A percentile compares a stretch with the other conserved stretches of the same genome.
Evolutionary conservation across 2,329 filamentous ascomycete genomes (phyloP).

Genomic region (Penicillium brasilianum): DNA sequence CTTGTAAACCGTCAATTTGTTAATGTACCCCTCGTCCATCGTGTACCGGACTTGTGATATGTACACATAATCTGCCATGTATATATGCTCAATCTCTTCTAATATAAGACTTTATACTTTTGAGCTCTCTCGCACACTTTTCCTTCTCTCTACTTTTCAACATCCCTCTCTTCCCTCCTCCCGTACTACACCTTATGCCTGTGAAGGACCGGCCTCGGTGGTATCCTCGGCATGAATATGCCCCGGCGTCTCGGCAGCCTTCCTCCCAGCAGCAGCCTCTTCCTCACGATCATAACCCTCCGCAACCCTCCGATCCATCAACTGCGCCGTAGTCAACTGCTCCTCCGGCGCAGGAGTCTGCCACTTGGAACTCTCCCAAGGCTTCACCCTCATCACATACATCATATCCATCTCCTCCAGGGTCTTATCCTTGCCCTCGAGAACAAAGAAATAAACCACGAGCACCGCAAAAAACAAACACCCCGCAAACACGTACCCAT

Average conservation of each 20-base stretch:
- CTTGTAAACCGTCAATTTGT: not conserved
- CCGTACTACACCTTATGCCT: conserved; percentile 4
- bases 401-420: conserved; percentile 78
- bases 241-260: conserved; percentile 20
- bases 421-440: conserved; percentile 71
- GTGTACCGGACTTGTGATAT: no score
- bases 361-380: conserved; percentile 62
- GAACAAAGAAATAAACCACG: conserved; percentile 73
- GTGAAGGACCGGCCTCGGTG: conserved; percentile 26
- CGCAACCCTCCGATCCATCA: conserved; percentile 32
- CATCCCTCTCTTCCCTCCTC: not conserved
- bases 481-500: conserved; percentile 77
- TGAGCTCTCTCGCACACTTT: no score
- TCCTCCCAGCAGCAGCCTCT: conserved; percentile 16
- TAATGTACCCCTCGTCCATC: not conserved
- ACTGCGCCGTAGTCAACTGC: conserved; percentile 33
- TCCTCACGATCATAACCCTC: conserved; percentile 26
- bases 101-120: not conserved
- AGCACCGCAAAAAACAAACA: conserved; percentile 69
- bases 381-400: conserved; percentile 67
- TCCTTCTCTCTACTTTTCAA: not conserved
- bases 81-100: not conserved
- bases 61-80: not conserved
- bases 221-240: conserved; percentile 32
- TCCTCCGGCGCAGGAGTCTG: conserved; percentile 31